Base-by-base conservation (phyloP, 768 basidiomycete species). In the Hericium rajendrae region DNA sequence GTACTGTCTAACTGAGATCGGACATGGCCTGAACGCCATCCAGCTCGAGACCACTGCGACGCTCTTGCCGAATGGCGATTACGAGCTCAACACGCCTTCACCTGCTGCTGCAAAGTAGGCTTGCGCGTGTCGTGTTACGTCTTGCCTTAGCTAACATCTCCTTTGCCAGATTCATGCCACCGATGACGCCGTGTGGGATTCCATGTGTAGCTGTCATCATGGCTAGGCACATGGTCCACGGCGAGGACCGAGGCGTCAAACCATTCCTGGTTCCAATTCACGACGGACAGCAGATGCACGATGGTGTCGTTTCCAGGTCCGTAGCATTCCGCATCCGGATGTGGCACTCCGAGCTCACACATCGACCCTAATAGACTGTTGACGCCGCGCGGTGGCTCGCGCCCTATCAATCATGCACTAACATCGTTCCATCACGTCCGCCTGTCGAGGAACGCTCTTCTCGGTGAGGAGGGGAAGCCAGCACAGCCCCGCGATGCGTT, bases 41-140 rank as follows among this genome's bases (percentile, higher is more conserved):
- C 69, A 75, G 59, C 51, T 77, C 18, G 75, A 77, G 61, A 77
- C 77, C 1, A 72, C 70, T 0, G 75, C 74, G 6, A 76, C 73
- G 0, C 64, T 69, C 28, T 66, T 73, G 2, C 65, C 68, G 1
- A 59, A 64, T 15, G 77, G 77, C 0, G 64, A 65, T 6, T 75
- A 75, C 40, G 62, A 67, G 15, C 62, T 78, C 10, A 61, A 74
- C 55, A 73, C 75, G 0, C 76, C 76, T 1, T 60, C 57, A 13
- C 58, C 59, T 8, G 24, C 58, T 11, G 73, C 74, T 4, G 71
- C 74, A 13, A 77, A 76, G 76, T 76, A 61, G 43, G 73, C 37
- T 11, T 22, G 16, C 39, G 38, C 16, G 1, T 38, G 16, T 6
- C 18, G 20, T 38, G 41, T 37, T 48, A 4, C 50, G 51, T 13